Evolutionary conservation across 306 rosid species (phyloP).

Genomic region (Arachis stenosperma): DNA sequence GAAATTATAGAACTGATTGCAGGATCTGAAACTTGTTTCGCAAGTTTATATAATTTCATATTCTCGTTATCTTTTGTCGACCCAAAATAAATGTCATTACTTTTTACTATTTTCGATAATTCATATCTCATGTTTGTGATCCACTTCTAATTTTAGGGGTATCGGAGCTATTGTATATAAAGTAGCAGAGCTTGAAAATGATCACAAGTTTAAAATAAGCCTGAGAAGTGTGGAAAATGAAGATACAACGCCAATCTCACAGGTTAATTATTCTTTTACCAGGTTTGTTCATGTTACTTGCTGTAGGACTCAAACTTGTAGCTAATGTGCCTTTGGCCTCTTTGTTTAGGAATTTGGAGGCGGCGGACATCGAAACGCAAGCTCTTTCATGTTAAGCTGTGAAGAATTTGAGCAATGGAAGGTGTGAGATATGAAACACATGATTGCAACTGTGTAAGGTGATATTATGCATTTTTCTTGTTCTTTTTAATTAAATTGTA

Average conservation of each 20-base stretch:
- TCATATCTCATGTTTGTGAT: slow-evolving; percentile 6
- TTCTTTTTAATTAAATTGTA: no score
- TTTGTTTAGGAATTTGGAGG: slow-evolving; percentile 74
- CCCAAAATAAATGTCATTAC: neutral
- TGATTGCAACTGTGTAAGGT: slow-evolving; percentile 22
- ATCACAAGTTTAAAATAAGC: slow-evolving; percentile 70
- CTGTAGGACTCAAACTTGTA: slow-evolving; percentile 1
- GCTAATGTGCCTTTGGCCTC: slow-evolving; percentile 23
- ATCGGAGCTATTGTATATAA: slow-evolving; percentile 82
- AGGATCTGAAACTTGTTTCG: slow-evolving; percentile 21
- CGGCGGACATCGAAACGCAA: slow-evolving; percentile 82
- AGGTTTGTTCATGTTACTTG: slow-evolving; percentile 24
- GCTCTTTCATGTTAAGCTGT: slow-evolving; percentile 70
- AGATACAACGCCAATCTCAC: slow-evolving; percentile 76
- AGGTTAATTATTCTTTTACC: slow-evolving; percentile 48
- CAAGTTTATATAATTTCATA: neutral
- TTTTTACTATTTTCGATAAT: slow-evolving; percentile 20
- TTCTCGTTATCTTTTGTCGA: slow-evolving; percentile 24
- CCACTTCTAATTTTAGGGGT: slow-evolving; percentile 52
- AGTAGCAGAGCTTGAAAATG: slow-evolving; percentile 69
- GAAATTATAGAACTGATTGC: neutral
- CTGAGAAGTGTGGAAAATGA: slow-evolving; percentile 70
- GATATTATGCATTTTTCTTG: neutral
- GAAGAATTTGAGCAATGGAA: slow-evolving; percentile 76
- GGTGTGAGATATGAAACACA: slow-evolving; percentile 27